Conservation (phyloP, 495 filamentous ascomycete genomes). For the Darksidea phi region DNA sequence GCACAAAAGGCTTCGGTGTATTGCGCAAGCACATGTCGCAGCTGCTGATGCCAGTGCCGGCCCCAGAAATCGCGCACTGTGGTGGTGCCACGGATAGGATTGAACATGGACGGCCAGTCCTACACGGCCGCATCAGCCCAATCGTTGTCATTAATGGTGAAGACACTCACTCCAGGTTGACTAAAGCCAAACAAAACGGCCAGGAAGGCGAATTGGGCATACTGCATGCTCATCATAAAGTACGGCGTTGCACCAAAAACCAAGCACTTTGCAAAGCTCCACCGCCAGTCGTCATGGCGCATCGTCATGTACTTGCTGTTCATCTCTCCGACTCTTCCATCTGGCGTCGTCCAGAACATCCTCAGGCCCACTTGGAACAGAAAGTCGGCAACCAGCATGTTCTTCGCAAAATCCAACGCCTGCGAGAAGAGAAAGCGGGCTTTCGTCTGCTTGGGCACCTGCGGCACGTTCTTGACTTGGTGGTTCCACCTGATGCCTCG, state of each 20-base stretch:
- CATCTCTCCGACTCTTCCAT: not conserved
- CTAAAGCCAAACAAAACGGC: not conserved
- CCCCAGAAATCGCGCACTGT: conserved; percentile 18
- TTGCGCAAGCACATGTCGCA: conserved; percentile 1
- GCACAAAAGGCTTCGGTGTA: not conserved
- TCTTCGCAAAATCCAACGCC: not conserved
- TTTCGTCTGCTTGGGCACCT: not conserved
- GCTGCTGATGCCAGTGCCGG: conserved; percentile 12
- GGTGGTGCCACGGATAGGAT: not conserved
- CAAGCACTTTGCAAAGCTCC: conserved; percentile 9
- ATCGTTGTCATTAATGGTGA: not conserved
- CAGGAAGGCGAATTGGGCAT: conserved; percentile 2
- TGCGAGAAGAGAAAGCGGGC: not conserved
- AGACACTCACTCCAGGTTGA: not conserved
- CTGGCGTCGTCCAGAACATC: conserved; percentile 7
- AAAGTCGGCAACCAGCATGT: conserved; percentile 6
- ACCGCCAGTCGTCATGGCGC: not conserved
- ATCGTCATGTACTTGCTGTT: conserved; percentile 10
- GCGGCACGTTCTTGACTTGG: conserved; percentile 10
- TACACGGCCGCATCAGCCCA: not conserved
- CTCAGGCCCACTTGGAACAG: conserved; percentile 3
- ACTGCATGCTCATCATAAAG: conserved; percentile 15
- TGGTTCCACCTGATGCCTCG: conserved; percentile 8
- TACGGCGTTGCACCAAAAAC: conserved; percentile 12
- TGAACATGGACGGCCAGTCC: conserved; percentile 22